Evolutionary conservation across 2,329 filamentous ascomycete species (phyloP).

Genomic region (Sphaerostilbella broomeana): DNA sequence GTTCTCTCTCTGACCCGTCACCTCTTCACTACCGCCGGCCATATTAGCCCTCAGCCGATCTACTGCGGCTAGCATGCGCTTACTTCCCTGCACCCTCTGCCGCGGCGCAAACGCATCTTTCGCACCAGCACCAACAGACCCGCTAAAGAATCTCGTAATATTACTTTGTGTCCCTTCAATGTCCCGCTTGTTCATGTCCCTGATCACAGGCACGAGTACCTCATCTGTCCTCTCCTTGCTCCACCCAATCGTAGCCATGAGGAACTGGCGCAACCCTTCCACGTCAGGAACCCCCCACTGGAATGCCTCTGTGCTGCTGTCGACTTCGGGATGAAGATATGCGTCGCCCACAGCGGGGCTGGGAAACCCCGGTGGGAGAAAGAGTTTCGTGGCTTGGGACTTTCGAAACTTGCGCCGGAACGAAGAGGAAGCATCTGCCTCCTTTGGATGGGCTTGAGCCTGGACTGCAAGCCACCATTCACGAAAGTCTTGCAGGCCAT

Average conservation of each 20-base stretch:
- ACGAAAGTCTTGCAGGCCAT: slow-evolving; percentile 65
- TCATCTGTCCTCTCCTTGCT: slow-evolving; percentile 87
- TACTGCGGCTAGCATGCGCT: slow-evolving; percentile 71
- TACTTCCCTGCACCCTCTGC: slow-evolving; percentile 56
- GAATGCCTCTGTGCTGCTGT: slow-evolving; percentile 68
- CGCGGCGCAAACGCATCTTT: slow-evolving; percentile 64
- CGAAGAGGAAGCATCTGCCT: slow-evolving; percentile 49
- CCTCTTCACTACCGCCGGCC: slow-evolving; percentile 14
- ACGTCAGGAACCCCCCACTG: slow-evolving; percentile 96
- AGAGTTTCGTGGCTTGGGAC: slow-evolving; percentile 73
- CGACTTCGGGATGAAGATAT: slow-evolving; percentile 82
- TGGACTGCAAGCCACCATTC: slow-evolving; percentile 86
- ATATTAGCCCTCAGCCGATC: slow-evolving; percentile 50
- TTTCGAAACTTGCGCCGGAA: slow-evolving; percentile 87
- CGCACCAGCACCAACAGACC: slow-evolving; percentile 61
- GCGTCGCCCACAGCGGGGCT: slow-evolving; percentile 71
- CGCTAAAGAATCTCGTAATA: slow-evolving; percentile 87
- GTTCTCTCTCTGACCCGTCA: background rate
- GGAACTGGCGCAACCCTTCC: slow-evolving; percentile 71
- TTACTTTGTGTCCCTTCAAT: slow-evolving; percentile 91
- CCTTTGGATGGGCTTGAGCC: slow-evolving; percentile 54
- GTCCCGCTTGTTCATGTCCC: slow-evolving; percentile 86
- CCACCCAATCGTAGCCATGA: slow-evolving; percentile 94
- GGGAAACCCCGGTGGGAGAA: slow-evolving; percentile 75
- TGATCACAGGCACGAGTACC: slow-evolving; percentile 88